Evolutionary conservation across 2,329 filamentous ascomycete genomes (phyloP).

Genomic region (Calycina herbarum): DNA sequence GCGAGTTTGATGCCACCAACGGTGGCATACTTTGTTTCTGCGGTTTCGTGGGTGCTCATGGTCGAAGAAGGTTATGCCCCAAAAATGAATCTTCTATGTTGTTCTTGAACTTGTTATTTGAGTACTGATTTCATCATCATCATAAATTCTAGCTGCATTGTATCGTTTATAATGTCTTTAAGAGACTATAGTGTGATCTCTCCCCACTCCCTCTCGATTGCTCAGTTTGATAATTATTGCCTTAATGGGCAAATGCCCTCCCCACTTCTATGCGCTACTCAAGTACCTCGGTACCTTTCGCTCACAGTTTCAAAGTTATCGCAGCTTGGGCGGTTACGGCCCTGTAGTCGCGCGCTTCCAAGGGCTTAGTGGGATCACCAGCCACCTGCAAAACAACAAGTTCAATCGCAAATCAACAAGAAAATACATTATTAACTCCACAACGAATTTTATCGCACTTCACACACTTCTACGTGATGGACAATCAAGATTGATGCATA

Average conservation of each 20-base stretch:
- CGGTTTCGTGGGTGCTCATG: slow-evolving; percentile 32
- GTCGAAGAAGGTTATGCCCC: background rate
- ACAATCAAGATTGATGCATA: background rate
- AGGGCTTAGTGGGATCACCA: too few species aligned
- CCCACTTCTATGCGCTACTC: background rate
- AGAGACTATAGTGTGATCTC: background rate
- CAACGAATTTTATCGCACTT: background rate
- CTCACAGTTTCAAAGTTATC: too few species aligned
- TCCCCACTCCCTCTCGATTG: background rate
- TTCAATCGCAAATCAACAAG: background rate
- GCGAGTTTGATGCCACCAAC: slow-evolving; percentile 29
- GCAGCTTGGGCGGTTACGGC: too few species aligned
- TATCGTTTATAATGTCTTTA: background rate
- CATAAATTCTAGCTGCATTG: background rate
- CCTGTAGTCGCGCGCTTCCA: too few species aligned
- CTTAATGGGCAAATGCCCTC: background rate
- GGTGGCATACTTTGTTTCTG: slow-evolving; percentile 26
- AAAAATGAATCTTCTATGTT: background rate
- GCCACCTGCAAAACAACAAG: background rate
- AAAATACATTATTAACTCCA: background rate
- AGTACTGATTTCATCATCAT: background rate
- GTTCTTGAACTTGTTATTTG: background rate
- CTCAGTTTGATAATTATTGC: background rate
- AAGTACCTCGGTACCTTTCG: too few species aligned
- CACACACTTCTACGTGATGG: background rate